Base-by-base conservation (phyloP, 768 basidiomycete genomes). In the Infundibulicybe gibba region DNA sequence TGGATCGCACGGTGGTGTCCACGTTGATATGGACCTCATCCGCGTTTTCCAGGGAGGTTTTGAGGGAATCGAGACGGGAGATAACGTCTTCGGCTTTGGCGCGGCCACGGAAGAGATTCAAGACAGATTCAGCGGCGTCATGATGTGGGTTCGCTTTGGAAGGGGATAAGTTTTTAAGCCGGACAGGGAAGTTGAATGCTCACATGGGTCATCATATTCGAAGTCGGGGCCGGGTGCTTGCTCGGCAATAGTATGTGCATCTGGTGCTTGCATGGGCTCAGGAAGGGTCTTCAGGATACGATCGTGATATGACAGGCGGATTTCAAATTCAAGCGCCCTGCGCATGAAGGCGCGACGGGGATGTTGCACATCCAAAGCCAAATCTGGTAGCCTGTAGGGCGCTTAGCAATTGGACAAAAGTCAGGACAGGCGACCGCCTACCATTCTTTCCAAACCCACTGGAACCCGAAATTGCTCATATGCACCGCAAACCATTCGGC, bases 361-460 rank as follows among this genome's bases (percentile, higher is more conserved):
- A 59, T 98, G 94, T 44, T 87, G 78, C 10, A 76, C 61, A 4
- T 83, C 68, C 9, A 95, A 67, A 1, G 76, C 63, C 25, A 98
- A 70, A 67, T 98, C 97, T 2, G 87, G 84, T 12, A 92, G 70
- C 95, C 95, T 98, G 44, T 5, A 34, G 8, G 34, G 14, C 52
- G 19, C 8, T 43, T n/a, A 51, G 38, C 15, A 43, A 39, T 9
- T 21, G 32, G 15, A 4, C 14, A 32, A 15, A n/a, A 2, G 13
- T 30, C 3, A 16, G 32, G 15, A 21, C 25, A 31, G 42, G 25
- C 14, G 20, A 14, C 33, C 39, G 67, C 83, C 39, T 43, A 94
- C 95, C 97, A 99, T 76, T 98, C 97, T 59, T 92, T 94, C 97
- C 97, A 99, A 12, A 97, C 92, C 97, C 97, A 98, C 57, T 87